Evolutionary conservation across 2,329 filamentous ascomycete genomes (phyloP).

Genomic region (Aureobasidium sp.): DNA sequence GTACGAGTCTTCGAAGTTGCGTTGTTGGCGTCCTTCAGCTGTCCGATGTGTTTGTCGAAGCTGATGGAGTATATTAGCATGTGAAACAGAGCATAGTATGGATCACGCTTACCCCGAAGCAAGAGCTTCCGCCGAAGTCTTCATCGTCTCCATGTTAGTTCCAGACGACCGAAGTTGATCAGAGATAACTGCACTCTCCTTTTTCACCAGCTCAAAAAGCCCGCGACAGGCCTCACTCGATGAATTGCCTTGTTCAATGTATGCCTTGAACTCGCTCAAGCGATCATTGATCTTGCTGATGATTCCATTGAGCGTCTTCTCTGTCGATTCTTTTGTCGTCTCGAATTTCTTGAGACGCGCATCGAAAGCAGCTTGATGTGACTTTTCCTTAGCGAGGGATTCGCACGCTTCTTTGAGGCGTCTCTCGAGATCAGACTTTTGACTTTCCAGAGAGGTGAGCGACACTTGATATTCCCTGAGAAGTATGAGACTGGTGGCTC

Average conservation of each 20-base stretch:
- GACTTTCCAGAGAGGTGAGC: background rate
- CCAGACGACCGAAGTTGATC: background rate
- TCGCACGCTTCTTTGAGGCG: background rate
- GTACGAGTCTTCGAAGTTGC: background rate
- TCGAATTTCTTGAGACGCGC: background rate
- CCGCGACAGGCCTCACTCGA: background rate
- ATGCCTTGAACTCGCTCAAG: background rate
- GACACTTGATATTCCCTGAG: background rate
- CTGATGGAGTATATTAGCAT: constrained; percentile 2
- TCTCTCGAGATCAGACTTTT: constrained; percentile 5
- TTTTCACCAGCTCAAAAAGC: constrained; percentile 12
- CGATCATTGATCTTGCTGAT: background rate
- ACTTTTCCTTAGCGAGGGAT: background rate
- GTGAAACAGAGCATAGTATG: background rate
- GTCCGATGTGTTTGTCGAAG: constrained; percentile 3
- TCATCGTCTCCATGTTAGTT: background rate
- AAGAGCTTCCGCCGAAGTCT: background rate
- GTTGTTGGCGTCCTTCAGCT: background rate
- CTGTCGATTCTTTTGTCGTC: no score
- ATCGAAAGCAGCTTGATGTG: background rate
- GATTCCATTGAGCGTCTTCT: background rate
- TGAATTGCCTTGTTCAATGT: constrained; percentile 4
- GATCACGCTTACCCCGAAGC: constrained; percentile 13
- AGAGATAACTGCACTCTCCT: background rate
- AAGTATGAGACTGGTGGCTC: background rate